Evolutionary conservation across 305 asterid genomes (phyloP), one percentile per base, ranked within the genome.

Genomic region (Fraxinus xanthoxyloides): DNA sequence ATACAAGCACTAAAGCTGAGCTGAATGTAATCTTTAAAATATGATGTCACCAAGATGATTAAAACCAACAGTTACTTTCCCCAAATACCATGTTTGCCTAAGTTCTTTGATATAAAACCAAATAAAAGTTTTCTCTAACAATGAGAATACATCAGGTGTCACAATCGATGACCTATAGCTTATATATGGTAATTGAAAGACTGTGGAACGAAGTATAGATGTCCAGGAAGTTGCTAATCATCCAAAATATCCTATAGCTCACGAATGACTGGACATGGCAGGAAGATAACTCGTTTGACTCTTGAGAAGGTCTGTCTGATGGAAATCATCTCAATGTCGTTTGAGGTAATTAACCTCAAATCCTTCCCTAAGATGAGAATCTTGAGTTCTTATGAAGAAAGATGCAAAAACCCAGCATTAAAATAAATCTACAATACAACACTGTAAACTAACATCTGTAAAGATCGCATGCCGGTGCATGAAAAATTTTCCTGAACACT

Each of bases 81-180:
- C 31, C 31, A 24, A 63, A 7, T 63, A 24, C 15, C 15, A 67
- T 67, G 34, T 28, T 65, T 65, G 31, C 26, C 10, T 7, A 2
- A 59, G 69, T 59, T 59, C n/a, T 26, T 9, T 67, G 34, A 67
- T 12, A 67, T 12, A 67, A 67, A 67, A 19, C 74, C 74, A 67
- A 67, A 67, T 67, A 67, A 28, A 12, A 67, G 48, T 72, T 77
- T 51, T 56, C 76, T 74, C 77, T 72, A 24, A 48, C 73, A 82
- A 23, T 17, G 35, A 70, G 77, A 54, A 63, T 26, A 72, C 23
- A 67, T 67, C 74, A 46, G n/a, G 19, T 46, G 56, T 46, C 19
- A 46, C 56, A 46, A 46, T 19, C 17, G 2, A 43, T 43, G 54
- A 43, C 54, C 54, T 43, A 3, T 43, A 43, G 54, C 54, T 12